A percentile compares a stretch with the other conserved stretches of the same genome.
Conservation (phyloP, 768 basidiomycete genomes). For the Suillus decipiens region DNA sequence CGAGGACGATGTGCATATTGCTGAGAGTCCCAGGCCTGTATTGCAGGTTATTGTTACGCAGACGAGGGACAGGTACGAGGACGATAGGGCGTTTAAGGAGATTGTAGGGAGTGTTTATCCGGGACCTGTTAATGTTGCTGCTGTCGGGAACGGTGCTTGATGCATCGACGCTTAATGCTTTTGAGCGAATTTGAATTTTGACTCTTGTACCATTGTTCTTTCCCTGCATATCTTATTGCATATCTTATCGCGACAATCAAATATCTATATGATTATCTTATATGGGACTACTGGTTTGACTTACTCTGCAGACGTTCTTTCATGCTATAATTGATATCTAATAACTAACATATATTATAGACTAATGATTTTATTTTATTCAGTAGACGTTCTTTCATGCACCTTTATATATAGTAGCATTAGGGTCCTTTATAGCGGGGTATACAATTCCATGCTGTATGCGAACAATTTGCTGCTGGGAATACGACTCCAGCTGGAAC, state of each 20-base stretch:
- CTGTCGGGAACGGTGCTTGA: slow-evolving; percentile 1
- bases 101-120: slow-evolving; percentile 32
- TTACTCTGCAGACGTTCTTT: not conserved
- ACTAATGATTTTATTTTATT: not conserved
- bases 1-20: slow-evolving; percentile 21
- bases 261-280: not conserved
- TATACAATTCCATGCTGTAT: not conserved
- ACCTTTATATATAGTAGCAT: not conserved
- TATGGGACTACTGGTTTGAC: not conserved
- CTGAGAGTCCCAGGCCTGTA: slow-evolving; percentile 16
- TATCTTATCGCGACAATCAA: slow-evolving; percentile 1
- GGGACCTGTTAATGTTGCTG: slow-evolving; percentile 15
- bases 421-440: not conserved
- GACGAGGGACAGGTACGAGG: slow-evolving; percentile 37
- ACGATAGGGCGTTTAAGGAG: slow-evolving; percentile 35
- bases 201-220: not conserved
- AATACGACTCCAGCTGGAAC: not conserved
- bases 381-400: not conserved
- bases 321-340: not conserved
- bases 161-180: not conserved
- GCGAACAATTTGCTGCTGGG: not conserved
- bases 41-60: slow-evolving; percentile 37
- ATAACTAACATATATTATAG: not conserved
- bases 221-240: slow-evolving; percentile 3
- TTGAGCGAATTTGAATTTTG: not conserved